Conservation (phyloP, 2,329 filamentous ascomycete species). For the Tolypocladium capitatum region DNA sequence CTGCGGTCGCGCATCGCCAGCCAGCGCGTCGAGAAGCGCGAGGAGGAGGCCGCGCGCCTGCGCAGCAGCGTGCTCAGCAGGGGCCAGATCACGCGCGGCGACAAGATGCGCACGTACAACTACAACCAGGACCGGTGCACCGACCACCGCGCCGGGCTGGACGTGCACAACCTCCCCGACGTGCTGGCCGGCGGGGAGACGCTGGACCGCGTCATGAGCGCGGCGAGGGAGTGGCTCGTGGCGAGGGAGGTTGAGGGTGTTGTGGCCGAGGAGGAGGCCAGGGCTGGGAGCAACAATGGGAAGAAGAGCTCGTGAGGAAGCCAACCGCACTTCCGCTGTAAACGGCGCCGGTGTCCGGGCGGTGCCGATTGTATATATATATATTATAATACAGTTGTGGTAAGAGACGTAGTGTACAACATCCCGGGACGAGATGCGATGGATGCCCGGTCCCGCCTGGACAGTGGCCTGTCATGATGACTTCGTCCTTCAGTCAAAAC, state of each 20-base stretch:
- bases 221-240: slow-evolving; percentile 62
- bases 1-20: slow-evolving; percentile 74
- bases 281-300: slow-evolving; percentile 7
- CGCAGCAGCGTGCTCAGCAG: slow-evolving; percentile 67
- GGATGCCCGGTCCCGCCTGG: neutral
- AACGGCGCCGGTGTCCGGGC: neutral
- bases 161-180: slow-evolving; percentile 66
- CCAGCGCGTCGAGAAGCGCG: slow-evolving; percentile 63
- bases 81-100: slow-evolving; percentile 73
- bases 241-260: slow-evolving; percentile 62
- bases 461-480: neutral
- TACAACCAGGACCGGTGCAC: slow-evolving; percentile 64
- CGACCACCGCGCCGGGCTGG: slow-evolving; percentile 71
- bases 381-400: neutral
- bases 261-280: slow-evolving; percentile 46
- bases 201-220: slow-evolving; percentile 64
- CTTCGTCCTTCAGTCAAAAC: too few species aligned
- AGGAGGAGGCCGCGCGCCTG: slow-evolving; percentile 64
- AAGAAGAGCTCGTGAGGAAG: neutral
- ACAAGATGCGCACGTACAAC: slow-evolving; percentile 93
- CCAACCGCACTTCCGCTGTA: too few species aligned
- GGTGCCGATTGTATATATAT: neutral
- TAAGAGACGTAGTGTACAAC: neutral
- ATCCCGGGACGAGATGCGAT: neutral
- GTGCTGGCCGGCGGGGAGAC: slow-evolving; percentile 63